These are phyloP conservation scores for Phlyctochytrium planicorne DNA, from an alignment of 192 early-diverging fungal species.

Conservation along the genomic window DNA sequence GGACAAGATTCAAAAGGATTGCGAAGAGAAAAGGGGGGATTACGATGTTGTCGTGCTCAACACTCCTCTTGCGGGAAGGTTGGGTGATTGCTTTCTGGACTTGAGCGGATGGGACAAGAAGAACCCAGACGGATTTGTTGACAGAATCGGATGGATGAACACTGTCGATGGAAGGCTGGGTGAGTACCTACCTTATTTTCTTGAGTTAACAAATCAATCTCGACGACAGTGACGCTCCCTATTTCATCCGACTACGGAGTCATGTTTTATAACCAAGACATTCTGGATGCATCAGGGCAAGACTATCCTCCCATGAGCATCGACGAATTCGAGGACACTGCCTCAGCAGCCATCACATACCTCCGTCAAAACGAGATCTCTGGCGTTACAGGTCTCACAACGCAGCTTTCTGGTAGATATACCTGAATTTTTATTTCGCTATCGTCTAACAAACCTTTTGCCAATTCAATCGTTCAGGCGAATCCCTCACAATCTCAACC, in stretches of 20 bases:
- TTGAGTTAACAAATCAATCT: no score
- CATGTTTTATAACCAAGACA: slow-evolving; percentile 38
- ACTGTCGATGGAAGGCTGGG: slow-evolving; percentile 35
- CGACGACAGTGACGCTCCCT: no score
- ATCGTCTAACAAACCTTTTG: not conserved
- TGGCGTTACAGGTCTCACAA: slow-evolving; percentile 29
- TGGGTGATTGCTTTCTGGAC: slow-evolving; percentile 43
- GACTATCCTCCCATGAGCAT: slow-evolving; percentile 24
- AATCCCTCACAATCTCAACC: slow-evolving; percentile 22
- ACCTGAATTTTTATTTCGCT: no score
- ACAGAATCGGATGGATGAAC: slow-evolving; percentile 20
- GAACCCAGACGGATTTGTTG: slow-evolving; percentile 24
- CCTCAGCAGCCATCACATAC: slow-evolving; percentile 17
- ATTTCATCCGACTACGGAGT: slow-evolving; percentile 38
- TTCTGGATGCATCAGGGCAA: slow-evolving; percentile 24
- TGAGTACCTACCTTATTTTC: no score
- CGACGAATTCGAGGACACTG: slow-evolving; percentile 37
- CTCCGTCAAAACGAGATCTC: slow-evolving; percentile 29
- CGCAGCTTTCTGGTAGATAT: slow-evolving; percentile 30
- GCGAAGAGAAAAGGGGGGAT: slow-evolving; percentile 14
- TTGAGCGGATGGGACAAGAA: slow-evolving; percentile 33
- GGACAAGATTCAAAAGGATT: slow-evolving; percentile 28
- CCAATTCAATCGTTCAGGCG: slow-evolving; percentile 26
- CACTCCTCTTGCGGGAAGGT: slow-evolving; percentile 22
- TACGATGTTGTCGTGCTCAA: slow-evolving; percentile 44